Conservation (phyloP, 2,329 filamentous ascomycete genomes). For the Aspergillus glaucus region DNA sequence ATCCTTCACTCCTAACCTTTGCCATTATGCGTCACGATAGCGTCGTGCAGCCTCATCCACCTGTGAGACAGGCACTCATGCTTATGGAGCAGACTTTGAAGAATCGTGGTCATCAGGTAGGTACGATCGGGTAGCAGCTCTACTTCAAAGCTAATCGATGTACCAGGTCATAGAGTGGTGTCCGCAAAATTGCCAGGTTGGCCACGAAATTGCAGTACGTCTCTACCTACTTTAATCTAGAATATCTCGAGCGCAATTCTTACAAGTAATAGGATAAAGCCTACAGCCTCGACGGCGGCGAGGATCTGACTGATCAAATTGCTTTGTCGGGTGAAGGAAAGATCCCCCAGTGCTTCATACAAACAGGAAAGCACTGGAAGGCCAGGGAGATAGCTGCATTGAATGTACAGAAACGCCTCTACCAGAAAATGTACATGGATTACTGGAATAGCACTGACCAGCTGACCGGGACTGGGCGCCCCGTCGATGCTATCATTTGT, state of each 20-base stretch:
- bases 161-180: slow-evolving; percentile 51
- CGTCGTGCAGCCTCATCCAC: slow-evolving; percentile 48
- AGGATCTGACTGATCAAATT: slow-evolving; percentile 47
- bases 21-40: slow-evolving; percentile 51
- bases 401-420: slow-evolving; percentile 51
- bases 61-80: slow-evolving; percentile 50
- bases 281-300: slow-evolving; percentile 42
- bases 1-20: slow-evolving; percentile 43
- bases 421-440: slow-evolving; percentile 55
- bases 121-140: not conserved
- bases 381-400: slow-evolving; percentile 40
- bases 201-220: slow-evolving; percentile 37
- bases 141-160: not conserved
- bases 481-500: slow-evolving; percentile 48
- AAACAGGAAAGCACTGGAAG: slow-evolving; percentile 29
- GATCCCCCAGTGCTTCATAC: slow-evolving; percentile 37
- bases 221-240: slow-evolving; percentile 1
- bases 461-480: slow-evolving; percentile 44
- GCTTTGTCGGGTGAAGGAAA: slow-evolving; percentile 51
- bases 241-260: too few species aligned
- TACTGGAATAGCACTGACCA: slow-evolving; percentile 56
- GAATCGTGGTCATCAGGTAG: slow-evolving; percentile 47
- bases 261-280: slow-evolving; percentile 10
- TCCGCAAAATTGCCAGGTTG: slow-evolving; percentile 39
- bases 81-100: slow-evolving; percentile 46